Evolutionary conservation across 2,329 filamentous ascomycete species (phyloP), one percentile per base, ranked within the genome.

Genomic region (Botrytis hyacinthi): DNA sequence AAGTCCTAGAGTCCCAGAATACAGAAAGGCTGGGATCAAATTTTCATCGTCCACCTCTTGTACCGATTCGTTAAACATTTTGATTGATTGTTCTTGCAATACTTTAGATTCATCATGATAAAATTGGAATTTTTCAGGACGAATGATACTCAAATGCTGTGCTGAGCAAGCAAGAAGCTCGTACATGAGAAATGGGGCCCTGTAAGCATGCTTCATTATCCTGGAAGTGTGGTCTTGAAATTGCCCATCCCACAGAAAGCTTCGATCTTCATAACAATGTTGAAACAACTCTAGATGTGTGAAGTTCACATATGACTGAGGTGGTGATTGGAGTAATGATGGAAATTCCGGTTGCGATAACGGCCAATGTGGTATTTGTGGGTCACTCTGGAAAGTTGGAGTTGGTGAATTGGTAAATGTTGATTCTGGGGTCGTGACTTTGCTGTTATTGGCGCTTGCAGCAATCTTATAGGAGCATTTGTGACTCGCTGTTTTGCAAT

Each of bases 241-340:
- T 51, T 44, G 18, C 48, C n/a, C 35, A 51, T 54, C 70, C 46
- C 60, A 48, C 35, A 67, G 18, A 44, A 69, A 8, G n/a, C n/a
- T 37, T 35, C 4, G 4, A 61, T 60, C 40, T n/a, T 35, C 22
- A 18, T 18, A 26, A 32, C 32, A 40, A 63, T 51, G n/a, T 63
- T 69, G 71, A 20, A 82, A 81, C 26, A 85, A 75, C 70, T 85
- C 84, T 8, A 85, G 77, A 61, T 82, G 83, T 6, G 80, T 74
- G 9, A 82, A 37, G 54, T 77, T 78, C 54, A 78, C 75, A 65
- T 73, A 72, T 44, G 74, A 70, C 46, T 42, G 62, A 51, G 65
- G n/a, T 60, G 29, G 18, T 57, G 51, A 16, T 54, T n/a, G 26
- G 14, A 3, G 51, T 29, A 29, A 42, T 73, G 57, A 26, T 16